Conservation (phyloP, 345 rosid genomes). For the Gossypium mustelinum region DNA sequence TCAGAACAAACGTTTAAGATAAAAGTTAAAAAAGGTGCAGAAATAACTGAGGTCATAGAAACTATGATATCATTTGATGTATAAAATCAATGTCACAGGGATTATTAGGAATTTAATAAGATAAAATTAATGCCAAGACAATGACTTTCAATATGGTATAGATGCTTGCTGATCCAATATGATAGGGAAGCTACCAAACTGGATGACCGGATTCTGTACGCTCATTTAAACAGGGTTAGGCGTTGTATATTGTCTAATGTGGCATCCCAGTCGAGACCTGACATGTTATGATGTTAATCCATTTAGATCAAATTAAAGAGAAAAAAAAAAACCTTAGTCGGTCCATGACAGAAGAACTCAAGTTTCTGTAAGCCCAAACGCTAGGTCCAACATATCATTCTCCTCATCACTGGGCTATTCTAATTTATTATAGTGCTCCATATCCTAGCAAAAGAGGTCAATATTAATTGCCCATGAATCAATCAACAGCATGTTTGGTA, state of each 20-base stretch:
- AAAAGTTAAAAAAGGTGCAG: background rate
- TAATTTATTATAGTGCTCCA: constrained; percentile 75
- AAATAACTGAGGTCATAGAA: background rate
- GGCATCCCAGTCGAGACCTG: constrained; percentile 89
- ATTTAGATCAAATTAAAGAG: background rate
- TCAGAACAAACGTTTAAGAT: background rate
- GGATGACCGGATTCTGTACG: constrained; percentile 17
- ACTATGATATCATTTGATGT: background rate
- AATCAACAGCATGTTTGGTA: background rate
- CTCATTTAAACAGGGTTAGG: constrained; percentile 12
- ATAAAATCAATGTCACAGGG: background rate
- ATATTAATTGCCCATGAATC: constrained; percentile 3
- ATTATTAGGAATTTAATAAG: background rate
- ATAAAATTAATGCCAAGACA: constrained; percentile 12
- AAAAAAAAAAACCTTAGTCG: background rate
- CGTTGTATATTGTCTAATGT: constrained; percentile 41
- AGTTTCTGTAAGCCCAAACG: constrained; percentile 89
- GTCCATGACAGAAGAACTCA: constrained; percentile 31
- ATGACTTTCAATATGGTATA: background rate
- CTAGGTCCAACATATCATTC: constrained; percentile 97
- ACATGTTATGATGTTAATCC: background rate
- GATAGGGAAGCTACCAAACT: constrained; percentile 33
- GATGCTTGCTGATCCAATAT: constrained; percentile 8
- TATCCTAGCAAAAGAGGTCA: constrained; percentile 42
- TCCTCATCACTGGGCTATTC: constrained; percentile 96